These are phyloP conservation scores for Aspergillus candidus DNA, from an alignment of 2,329 filamentous ascomycete genomes.

Conservation along the genomic window DNA sequence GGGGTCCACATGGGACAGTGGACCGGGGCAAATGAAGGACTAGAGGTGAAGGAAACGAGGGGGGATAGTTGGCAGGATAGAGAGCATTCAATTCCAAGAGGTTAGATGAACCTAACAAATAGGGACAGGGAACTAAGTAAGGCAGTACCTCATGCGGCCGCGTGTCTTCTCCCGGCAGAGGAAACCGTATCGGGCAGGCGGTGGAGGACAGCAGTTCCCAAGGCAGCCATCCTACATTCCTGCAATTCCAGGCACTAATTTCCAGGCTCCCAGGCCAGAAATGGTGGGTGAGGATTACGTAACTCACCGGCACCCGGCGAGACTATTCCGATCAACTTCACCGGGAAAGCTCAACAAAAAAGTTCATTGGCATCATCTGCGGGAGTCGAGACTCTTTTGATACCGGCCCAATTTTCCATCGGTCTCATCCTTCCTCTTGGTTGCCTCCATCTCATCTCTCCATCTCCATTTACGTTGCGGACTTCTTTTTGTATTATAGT, in stretches of 20 bases:
- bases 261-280: too few relatives aligned
- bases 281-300: slow-evolving; percentile 10
- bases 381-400: slow-evolving; percentile 24
- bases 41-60: slow-evolving; percentile 9
- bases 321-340: slow-evolving; percentile 30
- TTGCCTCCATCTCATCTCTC: slow-evolving; percentile 15
- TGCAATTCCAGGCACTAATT: too few relatives aligned
- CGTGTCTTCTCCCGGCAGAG: slow-evolving; percentile 28
- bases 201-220: slow-evolving; percentile 12
- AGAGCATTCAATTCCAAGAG: slow-evolving; percentile 1
- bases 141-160: slow-evolving; percentile 8
- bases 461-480: slow-evolving; percentile 18
- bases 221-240: neutral
- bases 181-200: slow-evolving; percentile 17
- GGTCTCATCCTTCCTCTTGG: slow-evolving; percentile 16
- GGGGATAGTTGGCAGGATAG: neutral
- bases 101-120: slow-evolving; percentile 1
- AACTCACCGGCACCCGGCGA: slow-evolving; percentile 21
- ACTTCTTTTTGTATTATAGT: slow-evolving; percentile 18
- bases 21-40: slow-evolving; percentile 11
- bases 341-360: slow-evolving; percentile 39
- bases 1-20: slow-evolving; percentile 24
- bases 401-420: slow-evolving; percentile 21
- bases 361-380: slow-evolving; percentile 23
- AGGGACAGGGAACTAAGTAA: slow-evolving; percentile 9